phyloP scores from a whole-genome alignment of 345 rosid species.

The Streptanthus diversifolius region DNA sequence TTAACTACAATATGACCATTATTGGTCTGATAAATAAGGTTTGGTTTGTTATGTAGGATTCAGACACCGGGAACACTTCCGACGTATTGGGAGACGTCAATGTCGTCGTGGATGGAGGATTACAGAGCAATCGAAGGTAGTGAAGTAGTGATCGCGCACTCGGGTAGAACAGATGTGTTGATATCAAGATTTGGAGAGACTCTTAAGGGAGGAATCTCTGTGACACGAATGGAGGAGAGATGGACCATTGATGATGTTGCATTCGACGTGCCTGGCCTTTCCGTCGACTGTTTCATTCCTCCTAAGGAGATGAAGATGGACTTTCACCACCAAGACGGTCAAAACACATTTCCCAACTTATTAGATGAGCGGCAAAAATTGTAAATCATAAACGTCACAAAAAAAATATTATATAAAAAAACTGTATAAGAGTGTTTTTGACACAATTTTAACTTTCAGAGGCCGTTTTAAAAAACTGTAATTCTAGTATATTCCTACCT shows the following conservation, averaged over 20 bases:
- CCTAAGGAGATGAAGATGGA: conserved; percentile 63
- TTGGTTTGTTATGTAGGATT: conserved; percentile 42
- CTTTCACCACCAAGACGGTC: conserved; percentile 31
- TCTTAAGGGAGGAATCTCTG: conserved; percentile 60
- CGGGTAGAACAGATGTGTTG: conserved; percentile 64
- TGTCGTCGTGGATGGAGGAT: conserved; percentile 69
- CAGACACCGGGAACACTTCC: conserved; percentile 76
- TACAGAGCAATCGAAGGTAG: conserved; percentile 60
- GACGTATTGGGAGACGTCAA: conserved; percentile 92
- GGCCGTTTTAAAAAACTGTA: neutral
- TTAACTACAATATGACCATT: neutral
- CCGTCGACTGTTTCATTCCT: conserved; percentile 81
- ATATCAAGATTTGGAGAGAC: conserved; percentile 85
- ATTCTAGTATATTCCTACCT: neutral
- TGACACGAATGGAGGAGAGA: conserved; percentile 77
- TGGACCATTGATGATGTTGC: conserved; percentile 90
- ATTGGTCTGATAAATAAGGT: neutral
- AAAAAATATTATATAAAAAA: neutral
- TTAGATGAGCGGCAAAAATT: neutral
- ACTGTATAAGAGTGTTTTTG: conserved; percentile 7
- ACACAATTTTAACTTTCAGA: neutral
- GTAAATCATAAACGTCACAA: neutral
- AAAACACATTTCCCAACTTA: neutral
- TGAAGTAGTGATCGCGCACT: conserved; percentile 78
- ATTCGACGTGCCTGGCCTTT: conserved; percentile 75